A percentile compares a stretch with the other conserved stretches of the same genome.
These are phyloP conservation scores for Inga oerstediana DNA, from an alignment of 306 rosid species.

Conservation along the genomic window DNA sequence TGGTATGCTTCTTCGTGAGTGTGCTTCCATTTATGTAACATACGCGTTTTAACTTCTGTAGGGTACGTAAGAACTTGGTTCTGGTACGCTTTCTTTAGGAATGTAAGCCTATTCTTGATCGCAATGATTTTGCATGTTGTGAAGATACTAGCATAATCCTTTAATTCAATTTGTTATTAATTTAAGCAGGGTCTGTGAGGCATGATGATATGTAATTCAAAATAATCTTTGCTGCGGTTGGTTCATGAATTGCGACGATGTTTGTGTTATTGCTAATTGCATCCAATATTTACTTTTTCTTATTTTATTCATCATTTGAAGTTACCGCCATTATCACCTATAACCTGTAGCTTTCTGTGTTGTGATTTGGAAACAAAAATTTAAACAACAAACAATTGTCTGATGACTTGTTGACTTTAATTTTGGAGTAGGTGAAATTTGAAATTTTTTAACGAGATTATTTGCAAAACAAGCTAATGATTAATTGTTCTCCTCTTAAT, in stretches of 20 bases:
- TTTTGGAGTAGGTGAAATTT: conserved; percentile 25
- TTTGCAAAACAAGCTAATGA: conserved; percentile 27
- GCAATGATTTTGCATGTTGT: not conserved
- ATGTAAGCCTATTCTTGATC: not conserved
- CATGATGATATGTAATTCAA: not conserved
- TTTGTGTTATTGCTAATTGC: conserved; percentile 13
- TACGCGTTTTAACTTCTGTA: not conserved
- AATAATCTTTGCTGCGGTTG: conserved; percentile 17
- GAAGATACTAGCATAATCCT: not conserved
- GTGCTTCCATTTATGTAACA: conserved; percentile 3
- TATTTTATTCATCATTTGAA: conserved; percentile 12
- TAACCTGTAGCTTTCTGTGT: not conserved
- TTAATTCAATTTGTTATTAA: not conserved
- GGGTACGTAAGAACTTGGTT: not conserved
- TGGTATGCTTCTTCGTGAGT: not conserved
- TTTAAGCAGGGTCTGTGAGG: not conserved
- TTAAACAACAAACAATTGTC: not conserved
- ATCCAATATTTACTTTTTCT: not conserved
- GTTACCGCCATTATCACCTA: conserved; percentile 8
- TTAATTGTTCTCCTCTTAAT: not conserved
- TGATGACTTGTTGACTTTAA: not conserved
- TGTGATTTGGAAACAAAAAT: not conserved
- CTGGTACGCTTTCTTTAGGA: not conserved
- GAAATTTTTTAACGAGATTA: conserved; percentile 12
- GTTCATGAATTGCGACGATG: conserved; percentile 8